Base-by-base conservation (phyloP, 2,329 filamentous ascomycete genomes). In the Cladosporium colombiae region DNA sequence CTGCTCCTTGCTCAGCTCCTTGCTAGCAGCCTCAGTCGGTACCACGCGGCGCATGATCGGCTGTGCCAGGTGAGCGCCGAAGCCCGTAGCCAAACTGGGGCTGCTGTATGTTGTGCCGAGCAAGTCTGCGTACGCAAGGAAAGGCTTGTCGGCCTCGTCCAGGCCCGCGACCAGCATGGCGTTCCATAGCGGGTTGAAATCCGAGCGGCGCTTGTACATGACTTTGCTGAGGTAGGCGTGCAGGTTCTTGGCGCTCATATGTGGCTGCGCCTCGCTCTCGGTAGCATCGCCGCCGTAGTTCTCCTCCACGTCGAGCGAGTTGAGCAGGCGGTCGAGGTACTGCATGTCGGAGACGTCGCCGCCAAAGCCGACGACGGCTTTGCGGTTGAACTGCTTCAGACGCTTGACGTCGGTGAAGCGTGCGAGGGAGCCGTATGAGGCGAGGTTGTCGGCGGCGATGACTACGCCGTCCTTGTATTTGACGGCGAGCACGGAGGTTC, bases 341-440 rank as follows among this genome's bases (percentile, higher is more conserved):
- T 99, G 95, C 95, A 99, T 98, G 84, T 99, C 95, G 70, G 92
- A 96, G 74, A 99, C 90, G 83, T 99, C 95, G 79, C 95, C 95
- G 78, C 93, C 92, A 82, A 98, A 96, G 74, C 95, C 95, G 76
- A 99, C 85, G 67, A 98, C 87, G 33, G 92, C 89, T 70, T 89
- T 88, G 71, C 89, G 85, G 81, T 93, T 92, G 81, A 98, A 98
- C 73, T 88, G 86, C 74, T 92, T 92, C 72, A 99, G 89, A 77
- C 95, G 93, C 83, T 97, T 96, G 78, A 98, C 92, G 79, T 97
- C 91, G 75, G 91, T 93, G 86, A 98, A 99, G 77, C 95, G 92
- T 67, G 95, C 94, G 71, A 84, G 91, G 65, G 95, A 97, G 78
- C 95, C 95, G 81, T 99, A 99, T 66, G 95, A 99, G 72, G 95